Conservation (phyloP, 805 yeast species). For the Brettanomyces nanus region DNA sequence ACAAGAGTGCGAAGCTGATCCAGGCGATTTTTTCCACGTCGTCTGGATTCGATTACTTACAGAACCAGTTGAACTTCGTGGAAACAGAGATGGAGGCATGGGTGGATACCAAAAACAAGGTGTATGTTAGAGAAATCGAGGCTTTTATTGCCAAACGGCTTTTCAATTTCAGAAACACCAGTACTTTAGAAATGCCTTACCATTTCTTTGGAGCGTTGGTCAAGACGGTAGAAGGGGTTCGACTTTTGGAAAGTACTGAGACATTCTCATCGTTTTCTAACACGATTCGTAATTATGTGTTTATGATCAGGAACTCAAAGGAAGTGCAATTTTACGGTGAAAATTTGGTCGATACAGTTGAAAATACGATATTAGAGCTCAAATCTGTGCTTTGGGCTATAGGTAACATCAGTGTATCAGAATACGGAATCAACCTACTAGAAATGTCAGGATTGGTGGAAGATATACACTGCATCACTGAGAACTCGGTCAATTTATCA, state of each 20-base stretch:
- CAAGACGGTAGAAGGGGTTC: slow-evolving; percentile 73
- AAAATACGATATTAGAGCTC: slow-evolving; percentile 35
- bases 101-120: slow-evolving; percentile 40
- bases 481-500: slow-evolving; percentile 42
- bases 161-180: slow-evolving; percentile 7
- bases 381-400: slow-evolving; percentile 83
- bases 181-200: slow-evolving; percentile 32
- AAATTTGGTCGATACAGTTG: slow-evolving; percentile 20
- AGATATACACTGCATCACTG: slow-evolving; percentile 45
- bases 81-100: slow-evolving; percentile 61
- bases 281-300: slow-evolving; percentile 12
- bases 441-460: slow-evolving; percentile 40
- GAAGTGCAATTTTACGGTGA: slow-evolving; percentile 15
- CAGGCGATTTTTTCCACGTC: slow-evolving; percentile 58
- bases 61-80: slow-evolving; percentile 45
- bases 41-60: slow-evolving; percentile 60
- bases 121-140: slow-evolving; percentile 44
- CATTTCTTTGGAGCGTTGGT: slow-evolving; percentile 79
- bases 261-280: slow-evolving; percentile 17
- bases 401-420: slow-evolving; percentile 73
- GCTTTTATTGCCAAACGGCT: slow-evolving; percentile 22
- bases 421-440: slow-evolving; percentile 54
- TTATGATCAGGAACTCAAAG: slow-evolving; percentile 10
- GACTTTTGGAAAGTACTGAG: slow-evolving; percentile 35
- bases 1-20: slow-evolving; percentile 38